Evolutionary conservation across 176 grass and related monocot species (phyloP).

Genomic region (Pontederia crassipes): DNA sequence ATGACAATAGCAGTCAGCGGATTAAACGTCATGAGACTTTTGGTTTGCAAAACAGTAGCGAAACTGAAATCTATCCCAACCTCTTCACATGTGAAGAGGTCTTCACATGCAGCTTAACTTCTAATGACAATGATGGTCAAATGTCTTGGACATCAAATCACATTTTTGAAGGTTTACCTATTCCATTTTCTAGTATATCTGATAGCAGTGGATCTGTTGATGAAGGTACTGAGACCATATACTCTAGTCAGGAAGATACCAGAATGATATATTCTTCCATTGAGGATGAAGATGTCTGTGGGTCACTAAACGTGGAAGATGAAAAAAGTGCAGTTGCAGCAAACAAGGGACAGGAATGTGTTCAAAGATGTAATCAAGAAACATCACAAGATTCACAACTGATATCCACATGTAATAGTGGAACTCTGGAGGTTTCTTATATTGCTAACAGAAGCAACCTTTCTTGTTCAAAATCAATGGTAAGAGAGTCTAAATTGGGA

Average conservation of each 20-base stretch:
- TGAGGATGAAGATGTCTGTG: background rate
- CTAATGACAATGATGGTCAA: constrained; percentile 5
- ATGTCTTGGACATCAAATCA: constrained; percentile 11
- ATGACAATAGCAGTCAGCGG: background rate
- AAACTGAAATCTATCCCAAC: background rate
- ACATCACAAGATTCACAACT: background rate
- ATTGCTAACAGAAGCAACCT: background rate
- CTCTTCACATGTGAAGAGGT: background rate
- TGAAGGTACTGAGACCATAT: background rate
- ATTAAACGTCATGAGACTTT: background rate
- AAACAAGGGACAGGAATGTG: constrained; percentile 17
- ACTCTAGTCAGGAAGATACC: background rate
- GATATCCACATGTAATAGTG: constrained; percentile 15
- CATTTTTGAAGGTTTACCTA: constrained; percentile 1
- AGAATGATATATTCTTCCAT: background rate
- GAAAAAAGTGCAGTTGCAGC: constrained; percentile 3
- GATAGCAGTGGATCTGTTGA: constrained; percentile 3
- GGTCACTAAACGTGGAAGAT: constrained; percentile 1
- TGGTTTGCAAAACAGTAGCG: background rate
- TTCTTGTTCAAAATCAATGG: background rate
- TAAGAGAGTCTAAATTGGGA: background rate
- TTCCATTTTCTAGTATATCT: constrained; percentile 10
- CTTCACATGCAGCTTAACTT: background rate
- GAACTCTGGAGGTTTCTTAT: background rate
- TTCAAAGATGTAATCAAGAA: constrained; percentile 21